Conservation (phyloP, 768 basidiomycete species). For the Neoboletus magnificus region DNA sequence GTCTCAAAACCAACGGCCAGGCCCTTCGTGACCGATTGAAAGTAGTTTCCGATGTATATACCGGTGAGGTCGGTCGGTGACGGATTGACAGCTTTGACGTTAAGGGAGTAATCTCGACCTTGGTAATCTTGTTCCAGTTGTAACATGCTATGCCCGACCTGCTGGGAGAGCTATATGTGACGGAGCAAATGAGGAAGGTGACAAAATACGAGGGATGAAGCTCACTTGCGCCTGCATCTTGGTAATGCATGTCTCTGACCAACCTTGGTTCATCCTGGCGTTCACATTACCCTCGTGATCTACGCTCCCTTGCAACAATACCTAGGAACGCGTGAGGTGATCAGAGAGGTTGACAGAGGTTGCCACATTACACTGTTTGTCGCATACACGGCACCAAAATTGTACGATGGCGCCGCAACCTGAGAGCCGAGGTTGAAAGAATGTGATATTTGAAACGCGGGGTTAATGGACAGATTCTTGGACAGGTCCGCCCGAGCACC, state of each 20-base stretch:
- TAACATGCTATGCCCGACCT: constrained; percentile 83
- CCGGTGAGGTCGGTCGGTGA: constrained; percentile 84
- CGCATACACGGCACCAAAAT: constrained; percentile 91
- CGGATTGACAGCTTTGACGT: constrained; percentile 88
- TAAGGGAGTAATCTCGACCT: constrained; percentile 82
- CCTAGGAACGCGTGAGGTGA: constrained; percentile 43
- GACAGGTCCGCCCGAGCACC: constrained; percentile 95
- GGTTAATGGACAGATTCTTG: constrained; percentile 87
- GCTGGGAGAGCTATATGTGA: constrained; percentile 61
- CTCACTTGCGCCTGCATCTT: constrained; percentile 87
- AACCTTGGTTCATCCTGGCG: constrained; percentile 85
- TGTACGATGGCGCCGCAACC: constrained; percentile 82
- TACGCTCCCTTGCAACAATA: constrained; percentile 89
- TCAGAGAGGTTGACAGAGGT: constrained; percentile 12
- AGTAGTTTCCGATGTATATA: constrained; percentile 86
- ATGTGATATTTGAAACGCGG: constrained; percentile 98
- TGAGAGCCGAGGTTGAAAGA: constrained; percentile 90
- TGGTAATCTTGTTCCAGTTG: constrained; percentile 93
- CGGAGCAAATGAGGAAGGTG: constrained; percentile 4
- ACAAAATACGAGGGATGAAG: constrained; percentile 1
- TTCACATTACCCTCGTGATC: constrained; percentile 93
- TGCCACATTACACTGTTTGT: constrained; percentile 60
- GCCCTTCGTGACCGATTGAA: constrained; percentile 90
- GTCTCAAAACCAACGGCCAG: constrained; percentile 86
- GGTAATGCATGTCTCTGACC: constrained; percentile 71